Base-by-base conservation (phyloP, 1,284 basidiomycete genomes). In the Puccinia hordei region DNA sequence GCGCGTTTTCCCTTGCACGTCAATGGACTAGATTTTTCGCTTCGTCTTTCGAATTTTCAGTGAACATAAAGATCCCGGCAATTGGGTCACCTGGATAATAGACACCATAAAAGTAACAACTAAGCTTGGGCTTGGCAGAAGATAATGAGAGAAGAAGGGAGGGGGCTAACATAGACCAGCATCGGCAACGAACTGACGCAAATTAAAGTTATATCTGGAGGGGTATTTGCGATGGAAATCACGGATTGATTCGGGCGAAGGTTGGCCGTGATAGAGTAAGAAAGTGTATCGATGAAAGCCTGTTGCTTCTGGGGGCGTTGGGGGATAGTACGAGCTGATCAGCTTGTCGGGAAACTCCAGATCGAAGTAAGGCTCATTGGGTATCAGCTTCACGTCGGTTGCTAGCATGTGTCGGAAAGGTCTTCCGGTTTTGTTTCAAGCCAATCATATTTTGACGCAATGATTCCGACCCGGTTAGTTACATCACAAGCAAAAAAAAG, bases 21-120 rank as follows among this genome's bases (percentile, higher is more conserved):
- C 35, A 66, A 66, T 66, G 63, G 1, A 17, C 35, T 1, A 71
- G 46, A 53, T 53, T 71, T 71, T 73, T 57, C 10, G 51, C 46
- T 73, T 73, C 72, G 33, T 73, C 72, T 44, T 73, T 61, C 8
- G 51, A 51, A n/a, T 73, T 73, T 73, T 73, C 72, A 6, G 72
- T 73, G n/a, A 73, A 61, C 72, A 73, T 73, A n/a, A 57, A 73
- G 15, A 55, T 73, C 22, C 53, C 72, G 10, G 72, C 46, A 17
- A 73, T 73, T 8, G 72, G 72, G 35, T 59, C 72, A 59, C 51
- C 72, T 73, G 55, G 13, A 59, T 22, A 17, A 8, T 10, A 12
- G 13, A 17, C 17, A 61, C 1, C 27, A 35, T 38, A 15, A 10
- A 17, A 3, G 33, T 38, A 5, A 41, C 12, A 27, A 57, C 5